These are phyloP conservation scores for Tolypocladium capitatum DNA, from an alignment of 2,329 filamentous ascomycete genomes.

Conservation along the genomic window DNA sequence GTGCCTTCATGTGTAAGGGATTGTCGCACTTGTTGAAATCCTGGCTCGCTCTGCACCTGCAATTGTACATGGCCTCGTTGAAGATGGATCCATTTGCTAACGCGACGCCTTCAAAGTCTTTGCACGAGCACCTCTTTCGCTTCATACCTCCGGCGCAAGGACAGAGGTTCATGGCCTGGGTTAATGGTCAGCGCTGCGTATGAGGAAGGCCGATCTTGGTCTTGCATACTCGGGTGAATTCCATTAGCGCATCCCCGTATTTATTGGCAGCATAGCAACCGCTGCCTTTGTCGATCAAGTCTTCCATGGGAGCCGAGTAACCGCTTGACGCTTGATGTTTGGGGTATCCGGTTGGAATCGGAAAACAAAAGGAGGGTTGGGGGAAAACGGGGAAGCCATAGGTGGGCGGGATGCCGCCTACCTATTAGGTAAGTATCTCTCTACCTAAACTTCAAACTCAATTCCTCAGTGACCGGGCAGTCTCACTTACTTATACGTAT, in stretches of 20 bases:
- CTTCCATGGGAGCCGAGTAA: background rate
- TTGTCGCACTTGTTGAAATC: slow-evolving; percentile 27
- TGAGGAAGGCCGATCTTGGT: background rate
- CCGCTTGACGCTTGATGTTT: too few relatives aligned
- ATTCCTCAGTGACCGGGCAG: too few relatives aligned
- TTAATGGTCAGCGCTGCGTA: background rate
- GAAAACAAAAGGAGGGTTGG: too few relatives aligned
- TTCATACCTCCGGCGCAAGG: slow-evolving; percentile 19
- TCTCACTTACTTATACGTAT: too few relatives aligned
- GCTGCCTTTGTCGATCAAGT: background rate
- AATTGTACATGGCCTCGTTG: slow-evolving; percentile 27
- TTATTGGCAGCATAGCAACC: slow-evolving; percentile 17
- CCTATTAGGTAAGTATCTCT: too few relatives aligned
- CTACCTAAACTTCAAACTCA: too few relatives aligned
- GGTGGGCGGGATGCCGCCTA: too few relatives aligned
- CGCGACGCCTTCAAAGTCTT: slow-evolving; percentile 23
- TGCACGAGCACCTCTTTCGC: slow-evolving; percentile 25
- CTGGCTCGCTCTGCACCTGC: slow-evolving; percentile 21
- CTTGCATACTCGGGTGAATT: slow-evolving; percentile 20
- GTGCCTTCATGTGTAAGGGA: slow-evolving; percentile 22
- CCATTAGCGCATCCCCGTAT: slow-evolving; percentile 21
- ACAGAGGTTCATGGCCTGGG: slow-evolving; percentile 23
- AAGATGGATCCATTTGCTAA: slow-evolving; percentile 22
- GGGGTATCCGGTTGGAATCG: too few relatives aligned
- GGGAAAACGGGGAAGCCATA: too few relatives aligned